Conservation (phyloP, 2,329 filamentous ascomycete species). For the Aspergillus tamarii region DNA sequence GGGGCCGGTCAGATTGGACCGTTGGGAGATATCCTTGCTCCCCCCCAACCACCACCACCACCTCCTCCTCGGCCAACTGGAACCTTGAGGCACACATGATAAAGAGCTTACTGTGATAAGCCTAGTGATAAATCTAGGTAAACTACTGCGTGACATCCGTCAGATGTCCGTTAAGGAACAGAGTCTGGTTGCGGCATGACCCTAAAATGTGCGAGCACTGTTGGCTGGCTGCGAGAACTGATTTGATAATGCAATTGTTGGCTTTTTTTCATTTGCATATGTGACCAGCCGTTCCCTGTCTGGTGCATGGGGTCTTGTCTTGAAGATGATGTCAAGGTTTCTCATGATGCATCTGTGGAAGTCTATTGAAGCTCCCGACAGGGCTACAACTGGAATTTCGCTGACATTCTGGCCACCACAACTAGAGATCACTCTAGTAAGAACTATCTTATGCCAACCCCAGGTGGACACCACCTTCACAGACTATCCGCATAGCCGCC, state of each 20-base stretch:
- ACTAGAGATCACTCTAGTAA: conserved; percentile 10
- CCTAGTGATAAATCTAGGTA: conserved; percentile 15
- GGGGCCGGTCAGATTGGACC: conserved; percentile 17
- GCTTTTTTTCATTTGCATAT: conserved; percentile 20
- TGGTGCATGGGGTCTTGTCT: conserved; percentile 17
- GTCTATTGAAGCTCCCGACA: conserved; percentile 24
- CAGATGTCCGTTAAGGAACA: conserved; percentile 24
- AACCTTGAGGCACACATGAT: conserved; percentile 19
- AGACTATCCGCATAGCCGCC: conserved; percentile 35
- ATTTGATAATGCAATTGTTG: conserved; percentile 27
- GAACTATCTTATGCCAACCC: conserved; percentile 18
- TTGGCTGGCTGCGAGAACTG: conserved; percentile 24
- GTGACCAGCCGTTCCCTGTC: conserved; percentile 20
- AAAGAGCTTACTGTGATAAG: conserved; percentile 9
- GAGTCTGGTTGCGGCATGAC: conserved; percentile 26
- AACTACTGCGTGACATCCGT: conserved; percentile 23
- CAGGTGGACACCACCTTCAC: conserved; percentile 20
- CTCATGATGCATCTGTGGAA: conserved; percentile 25
- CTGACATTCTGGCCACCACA: conserved; percentile 20
- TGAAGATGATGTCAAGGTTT: conserved; percentile 31
- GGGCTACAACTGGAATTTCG: conserved; percentile 18
- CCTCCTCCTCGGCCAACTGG: conserved; percentile 7
- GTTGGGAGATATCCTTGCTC: conserved; percentile 9
- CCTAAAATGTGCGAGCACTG: conserved; percentile 18
- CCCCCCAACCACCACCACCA: too few relatives aligned